Percentiles rank a stretch among this genome's conserved stretches.
phyloP scores from a whole-genome alignment of 2,329 filamentous ascomycete genomes.

The Fusarium chuoi region DNA sequence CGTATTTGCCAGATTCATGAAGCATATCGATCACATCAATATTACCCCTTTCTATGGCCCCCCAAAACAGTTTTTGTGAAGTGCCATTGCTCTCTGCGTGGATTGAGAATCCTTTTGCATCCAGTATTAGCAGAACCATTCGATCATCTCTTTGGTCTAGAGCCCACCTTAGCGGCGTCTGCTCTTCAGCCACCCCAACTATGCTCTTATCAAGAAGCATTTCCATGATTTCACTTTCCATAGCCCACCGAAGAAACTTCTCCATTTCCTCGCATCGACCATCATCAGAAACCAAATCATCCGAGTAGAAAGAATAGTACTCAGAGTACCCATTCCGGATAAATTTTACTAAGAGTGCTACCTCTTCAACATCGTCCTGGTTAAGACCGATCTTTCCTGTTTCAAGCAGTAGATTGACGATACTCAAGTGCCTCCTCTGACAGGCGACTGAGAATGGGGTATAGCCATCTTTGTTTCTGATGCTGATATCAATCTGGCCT shows the following conservation, averaged over 20 bases:
- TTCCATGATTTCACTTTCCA: too few relatives aligned
- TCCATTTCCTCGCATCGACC: too few relatives aligned
- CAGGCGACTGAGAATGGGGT: background rate
- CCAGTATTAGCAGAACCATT: background rate
- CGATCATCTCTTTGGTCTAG: accelerated
- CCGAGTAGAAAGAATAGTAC: too few relatives aligned
- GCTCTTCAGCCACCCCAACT: too few relatives aligned
- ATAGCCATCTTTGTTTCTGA: accelerated
- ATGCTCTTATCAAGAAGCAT: too few relatives aligned
- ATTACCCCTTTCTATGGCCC: accelerated
- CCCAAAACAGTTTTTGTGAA: background rate
- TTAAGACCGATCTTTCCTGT: accelerated
- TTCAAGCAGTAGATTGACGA: background rate
- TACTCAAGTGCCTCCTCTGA: too few relatives aligned
- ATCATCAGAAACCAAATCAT: too few relatives aligned
- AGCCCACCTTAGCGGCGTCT: background rate
- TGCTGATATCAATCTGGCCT: background rate
- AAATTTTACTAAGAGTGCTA: accelerated
- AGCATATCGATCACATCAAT: accelerated
- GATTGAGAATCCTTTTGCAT: background rate
- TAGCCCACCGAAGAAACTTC: too few relatives aligned
- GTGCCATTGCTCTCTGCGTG: background rate
- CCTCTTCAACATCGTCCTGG: accelerated
- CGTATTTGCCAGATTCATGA: background rate
- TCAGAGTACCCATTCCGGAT: too few relatives aligned